Conservation (phyloP, 371 early-diverging fungal species). For the Mortierella sp. region DNA sequence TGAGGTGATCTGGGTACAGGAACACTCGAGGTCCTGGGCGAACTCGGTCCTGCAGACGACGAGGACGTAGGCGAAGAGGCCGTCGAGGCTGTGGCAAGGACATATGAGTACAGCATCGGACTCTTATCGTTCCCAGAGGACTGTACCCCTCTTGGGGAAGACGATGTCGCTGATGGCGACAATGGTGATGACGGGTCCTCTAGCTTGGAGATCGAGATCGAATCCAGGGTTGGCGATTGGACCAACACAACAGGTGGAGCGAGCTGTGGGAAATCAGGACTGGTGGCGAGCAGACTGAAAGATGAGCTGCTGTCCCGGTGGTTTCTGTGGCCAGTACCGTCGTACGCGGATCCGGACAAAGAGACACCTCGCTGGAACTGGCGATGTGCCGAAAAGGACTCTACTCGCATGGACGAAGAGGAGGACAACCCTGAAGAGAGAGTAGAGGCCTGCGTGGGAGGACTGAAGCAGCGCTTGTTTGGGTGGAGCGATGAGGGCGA, state of each 20-base stretch:
- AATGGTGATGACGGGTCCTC: constrained; percentile 4
- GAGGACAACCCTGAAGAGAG: constrained; percentile 10
- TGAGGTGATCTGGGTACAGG: constrained; percentile 22
- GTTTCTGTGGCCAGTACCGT: too few species aligned
- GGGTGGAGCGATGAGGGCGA: constrained; percentile 39
- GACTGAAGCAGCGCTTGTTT: constrained; percentile 41
- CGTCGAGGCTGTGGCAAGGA: constrained; percentile 38
- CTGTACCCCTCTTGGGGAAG: constrained; percentile 4
- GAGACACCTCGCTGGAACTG: constrained; percentile 20
- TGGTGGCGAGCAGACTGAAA: not conserved
- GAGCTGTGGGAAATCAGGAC: constrained; percentile 27
- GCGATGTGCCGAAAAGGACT: constrained; percentile 18
- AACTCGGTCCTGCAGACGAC: constrained; percentile 22
- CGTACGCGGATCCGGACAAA: too few species aligned
- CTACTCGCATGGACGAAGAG: constrained; percentile 30
- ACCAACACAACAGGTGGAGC: constrained; percentile 47
- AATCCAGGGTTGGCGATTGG: constrained; percentile 33
- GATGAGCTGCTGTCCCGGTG: not conserved
- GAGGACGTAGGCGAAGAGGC: constrained; percentile 33
- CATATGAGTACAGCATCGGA: constrained; percentile 37
- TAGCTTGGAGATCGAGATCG: constrained; percentile 5
- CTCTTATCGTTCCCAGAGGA: not conserved
- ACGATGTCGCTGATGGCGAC: constrained; percentile 1
- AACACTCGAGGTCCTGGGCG: not conserved
- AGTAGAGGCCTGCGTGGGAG: constrained; percentile 15